Percentiles rank a stretch among this genome's conserved stretches.
Conservation (phyloP, 2,329 filamentous ascomycete species). For the Aspergillus calidoustus region DNA sequence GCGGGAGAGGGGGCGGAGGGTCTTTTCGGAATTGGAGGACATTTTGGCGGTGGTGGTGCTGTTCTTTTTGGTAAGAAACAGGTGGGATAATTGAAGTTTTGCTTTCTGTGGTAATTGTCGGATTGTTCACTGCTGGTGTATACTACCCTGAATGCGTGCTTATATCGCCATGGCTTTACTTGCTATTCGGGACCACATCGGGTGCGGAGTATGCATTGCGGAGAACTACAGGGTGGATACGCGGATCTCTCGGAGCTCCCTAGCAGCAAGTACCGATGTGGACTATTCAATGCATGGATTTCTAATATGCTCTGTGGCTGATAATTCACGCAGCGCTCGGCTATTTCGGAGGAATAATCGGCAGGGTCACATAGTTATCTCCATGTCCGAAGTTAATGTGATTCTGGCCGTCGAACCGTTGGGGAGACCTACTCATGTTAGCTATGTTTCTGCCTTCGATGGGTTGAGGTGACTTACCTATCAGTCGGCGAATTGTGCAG, state of each 20-base stretch:
- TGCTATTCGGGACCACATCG: constrained; percentile 31
- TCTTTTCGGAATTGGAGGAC: neutral
- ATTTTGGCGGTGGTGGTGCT: neutral
- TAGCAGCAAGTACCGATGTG: neutral
- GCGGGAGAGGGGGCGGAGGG: constrained; percentile 39
- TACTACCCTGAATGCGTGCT: neutral
- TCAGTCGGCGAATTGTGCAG: constrained; percentile 48
- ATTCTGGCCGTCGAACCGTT: constrained; percentile 53
- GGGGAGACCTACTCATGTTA: constrained; percentile 42
- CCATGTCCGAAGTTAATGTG: constrained; percentile 54
- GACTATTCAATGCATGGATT: neutral
- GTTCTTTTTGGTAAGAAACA: too few species aligned
- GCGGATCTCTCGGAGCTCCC: neutral
- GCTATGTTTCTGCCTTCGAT: neutral
- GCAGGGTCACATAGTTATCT: constrained; percentile 55
- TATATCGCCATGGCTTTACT: neutral
- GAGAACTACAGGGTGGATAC: neutral
- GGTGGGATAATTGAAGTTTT: neutral
- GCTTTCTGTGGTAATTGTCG: neutral
- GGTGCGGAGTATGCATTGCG: neutral
- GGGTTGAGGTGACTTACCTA: constrained; percentile 27
- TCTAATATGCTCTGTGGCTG: neutral
- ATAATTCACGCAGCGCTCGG: neutral
- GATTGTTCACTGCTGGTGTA: constrained; percentile 8
- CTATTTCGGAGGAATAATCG: constrained; percentile 47